phyloP scores from a whole-genome alignment of 2,329 filamentous ascomycete genomes.

The Diaporthe ilicicola region DNA sequence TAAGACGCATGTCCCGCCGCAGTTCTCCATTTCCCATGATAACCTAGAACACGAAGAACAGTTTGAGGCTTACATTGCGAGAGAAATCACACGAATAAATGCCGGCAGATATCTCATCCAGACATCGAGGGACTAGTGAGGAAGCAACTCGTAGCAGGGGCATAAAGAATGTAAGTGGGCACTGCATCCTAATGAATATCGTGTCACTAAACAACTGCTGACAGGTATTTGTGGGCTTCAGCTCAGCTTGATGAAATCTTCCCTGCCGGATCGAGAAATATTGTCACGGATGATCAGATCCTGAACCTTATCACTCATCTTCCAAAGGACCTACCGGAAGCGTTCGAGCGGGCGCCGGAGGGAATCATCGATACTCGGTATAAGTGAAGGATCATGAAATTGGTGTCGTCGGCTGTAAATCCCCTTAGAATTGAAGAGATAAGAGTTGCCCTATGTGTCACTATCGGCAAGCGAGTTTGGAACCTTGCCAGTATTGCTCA shows the following conservation, averaged over 20 bases:
- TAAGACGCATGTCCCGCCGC: not conserved
- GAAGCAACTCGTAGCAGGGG: not conserved
- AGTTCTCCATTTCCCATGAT: not conserved
- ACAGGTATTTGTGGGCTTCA: slow-evolving; percentile 13
- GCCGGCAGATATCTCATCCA: not conserved
- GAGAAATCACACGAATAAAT: not conserved
- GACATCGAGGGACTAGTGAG: not conserved
- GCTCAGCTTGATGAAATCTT: slow-evolving; percentile 15
- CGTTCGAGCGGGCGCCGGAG: slow-evolving; percentile 18
- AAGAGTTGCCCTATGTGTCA: slow-evolving; percentile 7
- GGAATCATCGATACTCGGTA: not conserved
- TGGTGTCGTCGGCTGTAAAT: not conserved
- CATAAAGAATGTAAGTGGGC: not conserved
- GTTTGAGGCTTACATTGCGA: not conserved
- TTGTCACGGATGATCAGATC: not conserved
- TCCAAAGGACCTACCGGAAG: slow-evolving; percentile 9
- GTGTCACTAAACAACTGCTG: not conserved
- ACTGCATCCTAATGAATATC: not conserved
- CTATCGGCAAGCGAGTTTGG: not conserved
- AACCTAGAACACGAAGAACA: not conserved
- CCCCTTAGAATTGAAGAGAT: slow-evolving; percentile 8
- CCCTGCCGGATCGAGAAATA: not conserved
- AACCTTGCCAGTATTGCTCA: not conserved
- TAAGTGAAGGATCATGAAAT: slow-evolving; percentile 11
- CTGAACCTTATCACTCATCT: not conserved